Evolutionary conservation across 1,284 basidiomycete species (phyloP).

Genomic region (Cryptococcus hybrid): DNA sequence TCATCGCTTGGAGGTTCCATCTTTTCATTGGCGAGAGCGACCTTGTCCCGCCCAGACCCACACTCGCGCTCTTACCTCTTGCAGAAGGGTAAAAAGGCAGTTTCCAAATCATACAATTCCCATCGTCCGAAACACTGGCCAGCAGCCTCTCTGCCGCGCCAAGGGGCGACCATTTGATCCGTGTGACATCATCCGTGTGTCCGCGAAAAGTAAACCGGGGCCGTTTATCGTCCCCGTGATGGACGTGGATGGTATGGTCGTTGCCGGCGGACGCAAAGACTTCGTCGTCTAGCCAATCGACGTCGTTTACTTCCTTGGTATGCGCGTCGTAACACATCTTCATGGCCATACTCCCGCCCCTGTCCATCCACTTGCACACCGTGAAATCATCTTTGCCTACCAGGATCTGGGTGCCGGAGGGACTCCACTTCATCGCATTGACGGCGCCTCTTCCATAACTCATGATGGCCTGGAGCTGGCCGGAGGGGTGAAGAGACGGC

Average conservation of each 20-base stretch:
- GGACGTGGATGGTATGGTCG: conserved; percentile 42
- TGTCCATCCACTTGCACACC: conserved; percentile 19
- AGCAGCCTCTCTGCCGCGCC: conserved; percentile 19
- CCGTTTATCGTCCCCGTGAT: conserved; percentile 32
- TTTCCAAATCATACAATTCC: conserved; percentile 40
- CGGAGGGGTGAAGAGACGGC: conserved; percentile 43
- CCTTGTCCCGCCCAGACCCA: not conserved
- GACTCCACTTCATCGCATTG: conserved; percentile 41
- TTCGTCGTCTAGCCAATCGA: conserved; percentile 48
- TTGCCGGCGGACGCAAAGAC: conserved; percentile 45
- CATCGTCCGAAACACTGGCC: conserved; percentile 42
- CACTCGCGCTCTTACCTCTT: conserved; percentile 4
- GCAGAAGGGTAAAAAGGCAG: conserved; percentile 31
- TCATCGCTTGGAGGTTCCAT: conserved; percentile 5
- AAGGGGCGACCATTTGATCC: conserved; percentile 38
- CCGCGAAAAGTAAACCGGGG: conserved; percentile 40
- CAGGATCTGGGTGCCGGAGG: conserved; percentile 35
- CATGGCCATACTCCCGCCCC: conserved; percentile 22
- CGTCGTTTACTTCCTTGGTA: conserved; percentile 46
- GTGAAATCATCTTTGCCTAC: conserved; percentile 38
- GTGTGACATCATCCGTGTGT: conserved; percentile 44
- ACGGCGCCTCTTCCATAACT: conserved; percentile 39
- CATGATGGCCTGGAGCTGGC: conserved; percentile 42
- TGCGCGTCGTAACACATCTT: conserved; percentile 33
- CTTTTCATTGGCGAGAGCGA: conserved; percentile 13